These are phyloP conservation scores for Hygrophila difformis DNA, from an alignment of 257 asterid species.

Conservation along the genomic window DNA sequence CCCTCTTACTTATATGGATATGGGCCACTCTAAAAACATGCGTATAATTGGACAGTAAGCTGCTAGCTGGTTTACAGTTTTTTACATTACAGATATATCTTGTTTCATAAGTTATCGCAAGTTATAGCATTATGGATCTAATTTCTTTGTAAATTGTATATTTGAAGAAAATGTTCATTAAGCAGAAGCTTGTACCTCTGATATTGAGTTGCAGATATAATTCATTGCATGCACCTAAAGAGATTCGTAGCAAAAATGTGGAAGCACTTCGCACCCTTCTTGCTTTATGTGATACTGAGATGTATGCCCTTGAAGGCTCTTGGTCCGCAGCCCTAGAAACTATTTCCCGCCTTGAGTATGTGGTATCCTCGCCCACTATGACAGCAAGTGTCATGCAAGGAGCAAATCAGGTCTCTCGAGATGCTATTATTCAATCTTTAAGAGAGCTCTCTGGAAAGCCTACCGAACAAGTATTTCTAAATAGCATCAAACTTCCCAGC, in stretches of 20 bases:
- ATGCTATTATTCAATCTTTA: constrained; percentile 72
- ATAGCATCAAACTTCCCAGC: constrained; percentile 82
- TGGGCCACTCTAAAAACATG: too few species aligned
- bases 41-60: too few species aligned
- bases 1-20: too few species aligned
- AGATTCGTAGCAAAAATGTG: constrained; percentile 85
- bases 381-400: constrained; percentile 92
- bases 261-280: constrained; percentile 90
- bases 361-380: constrained; percentile 73
- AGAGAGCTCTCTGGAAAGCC: constrained; percentile 94
- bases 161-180: constrained; percentile 8
- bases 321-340: constrained; percentile 90
- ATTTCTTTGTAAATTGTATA: neutral
- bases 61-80: too few species aligned
- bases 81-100: neutral
- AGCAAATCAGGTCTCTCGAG: constrained; percentile 80
- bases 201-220: constrained; percentile 60
- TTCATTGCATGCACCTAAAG: constrained; percentile 91
- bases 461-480: constrained; percentile 74
- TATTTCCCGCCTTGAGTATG: constrained; percentile 91
- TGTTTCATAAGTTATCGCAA: neutral
- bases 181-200: constrained; percentile 10
- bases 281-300: constrained; percentile 64
- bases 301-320: constrained; percentile 78
- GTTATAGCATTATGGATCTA: constrained; percentile 2